These are phyloP conservation scores for Citrus reticulata DNA, from an alignment of 345 rosid genomes.

Conservation along the genomic window DNA sequence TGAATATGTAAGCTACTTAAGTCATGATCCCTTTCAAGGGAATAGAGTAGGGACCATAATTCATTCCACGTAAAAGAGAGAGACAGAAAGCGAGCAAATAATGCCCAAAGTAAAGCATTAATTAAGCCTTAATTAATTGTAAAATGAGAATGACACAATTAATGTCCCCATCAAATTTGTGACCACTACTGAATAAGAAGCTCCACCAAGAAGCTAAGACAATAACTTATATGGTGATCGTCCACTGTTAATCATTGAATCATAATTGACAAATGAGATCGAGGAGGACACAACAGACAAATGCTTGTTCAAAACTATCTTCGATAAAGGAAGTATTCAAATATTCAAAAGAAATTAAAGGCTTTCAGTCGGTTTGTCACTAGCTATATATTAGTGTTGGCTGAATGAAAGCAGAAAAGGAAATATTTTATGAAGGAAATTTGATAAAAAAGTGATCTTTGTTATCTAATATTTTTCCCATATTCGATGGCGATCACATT, in stretches of 20 bases:
- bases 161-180: constrained; percentile 22
- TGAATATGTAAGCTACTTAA: neutral
- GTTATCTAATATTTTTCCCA: constrained; percentile 4
- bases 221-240: neutral
- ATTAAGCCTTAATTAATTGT: neutral
- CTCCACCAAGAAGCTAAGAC: constrained; percentile 16
- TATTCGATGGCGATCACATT: neutral
- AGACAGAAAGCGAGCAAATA: constrained; percentile 18
- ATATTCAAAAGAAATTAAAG: constrained; percentile 8
- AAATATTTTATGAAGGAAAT: neutral
- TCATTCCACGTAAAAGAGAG: neutral
- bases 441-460: constrained; percentile 1
- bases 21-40: neutral
- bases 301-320: constrained; percentile 2
- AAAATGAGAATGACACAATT: neutral
- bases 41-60: constrained; percentile 10
- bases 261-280: constrained; percentile 2
- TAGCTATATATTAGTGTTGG: neutral
- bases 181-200: constrained; percentile 8
- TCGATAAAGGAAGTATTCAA: neutral
- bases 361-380: constrained; percentile 2
- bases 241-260: constrained; percentile 8
- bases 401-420: neutral
- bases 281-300: constrained; percentile 6
- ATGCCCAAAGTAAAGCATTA: constrained; percentile 18